These are phyloP conservation scores for Diaporthe ampelina DNA, from an alignment of 2,329 filamentous ascomycete species.

Conservation along the genomic window DNA sequence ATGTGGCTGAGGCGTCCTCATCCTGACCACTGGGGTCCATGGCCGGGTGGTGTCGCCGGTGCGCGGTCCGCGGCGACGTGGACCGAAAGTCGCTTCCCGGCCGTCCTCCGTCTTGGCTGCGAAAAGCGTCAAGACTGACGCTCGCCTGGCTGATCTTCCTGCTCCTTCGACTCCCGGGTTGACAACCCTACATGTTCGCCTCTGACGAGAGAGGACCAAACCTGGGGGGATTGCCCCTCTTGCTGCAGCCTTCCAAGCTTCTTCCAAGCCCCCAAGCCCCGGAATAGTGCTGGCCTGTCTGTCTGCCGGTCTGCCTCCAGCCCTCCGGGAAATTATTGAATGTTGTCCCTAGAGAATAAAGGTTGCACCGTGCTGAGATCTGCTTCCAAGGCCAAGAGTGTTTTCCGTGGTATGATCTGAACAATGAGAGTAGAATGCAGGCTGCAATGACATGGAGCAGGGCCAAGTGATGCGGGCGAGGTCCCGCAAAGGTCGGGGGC, in stretches of 20 bases:
- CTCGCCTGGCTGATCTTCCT: constrained; percentile 21
- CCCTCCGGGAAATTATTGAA: neutral
- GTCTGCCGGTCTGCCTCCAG: neutral
- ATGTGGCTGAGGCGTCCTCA: constrained; percentile 37
- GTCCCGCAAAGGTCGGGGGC: neutral
- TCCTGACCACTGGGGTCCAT: constrained; percentile 39
- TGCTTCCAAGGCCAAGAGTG: constrained; percentile 13
- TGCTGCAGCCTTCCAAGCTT: neutral
- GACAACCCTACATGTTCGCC: constrained; percentile 38
- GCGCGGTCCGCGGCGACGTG: constrained; percentile 3
- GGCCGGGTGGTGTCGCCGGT: constrained; percentile 9
- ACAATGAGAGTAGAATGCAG: neutral
- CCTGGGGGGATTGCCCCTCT: neutral
- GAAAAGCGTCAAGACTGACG: constrained; percentile 11
- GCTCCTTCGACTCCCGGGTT: constrained; percentile 27
- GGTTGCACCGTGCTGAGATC: neutral
- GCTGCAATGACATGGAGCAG: constrained; percentile 21
- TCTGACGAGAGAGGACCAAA: constrained; percentile 19
- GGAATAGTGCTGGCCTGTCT: neutral
- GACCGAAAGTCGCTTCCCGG: neutral
- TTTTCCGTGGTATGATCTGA: neutral
- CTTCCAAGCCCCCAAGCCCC: constrained; percentile 1
- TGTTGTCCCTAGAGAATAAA: neutral
- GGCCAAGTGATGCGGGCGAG: constrained; percentile 25
- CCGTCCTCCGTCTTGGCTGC: constrained; percentile 30